Evolutionary conservation across 202 grass and related monocot genomes (phyloP).

Genomic region (Bolboschoenoplectus hybrid): DNA sequence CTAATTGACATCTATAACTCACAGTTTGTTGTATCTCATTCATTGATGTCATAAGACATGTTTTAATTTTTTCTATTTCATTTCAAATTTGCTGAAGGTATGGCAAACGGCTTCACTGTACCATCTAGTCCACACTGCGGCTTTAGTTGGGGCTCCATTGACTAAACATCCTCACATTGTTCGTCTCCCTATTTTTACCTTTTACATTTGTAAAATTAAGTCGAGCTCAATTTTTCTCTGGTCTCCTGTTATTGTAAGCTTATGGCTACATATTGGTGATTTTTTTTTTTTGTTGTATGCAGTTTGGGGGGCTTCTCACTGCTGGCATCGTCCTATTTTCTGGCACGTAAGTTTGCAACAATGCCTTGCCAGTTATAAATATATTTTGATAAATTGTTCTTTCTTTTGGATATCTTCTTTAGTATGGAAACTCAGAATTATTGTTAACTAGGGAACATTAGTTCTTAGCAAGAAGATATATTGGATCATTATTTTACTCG

Average conservation of each 20-base stretch:
- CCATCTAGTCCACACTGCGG: slow-evolving; percentile 89
- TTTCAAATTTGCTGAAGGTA: slow-evolving; percentile 40
- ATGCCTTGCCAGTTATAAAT: background rate
- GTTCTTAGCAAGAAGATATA: background rate
- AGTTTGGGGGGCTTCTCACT: slow-evolving; percentile 93
- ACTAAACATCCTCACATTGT: slow-evolving; percentile 76
- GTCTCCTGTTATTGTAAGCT: background rate
- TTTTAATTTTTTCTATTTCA: background rate
- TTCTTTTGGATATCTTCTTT: background rate
- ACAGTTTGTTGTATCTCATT: background rate
- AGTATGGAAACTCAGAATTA: background rate
- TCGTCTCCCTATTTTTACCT: slow-evolving; percentile 30
- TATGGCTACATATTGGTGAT: background rate
- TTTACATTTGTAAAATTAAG: background rate
- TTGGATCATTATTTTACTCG: background rate
- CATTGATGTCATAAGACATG: background rate
- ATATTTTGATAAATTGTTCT: background rate
- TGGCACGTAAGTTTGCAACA: slow-evolving; percentile 68
- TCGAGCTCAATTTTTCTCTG: background rate
- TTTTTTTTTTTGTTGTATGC: slow-evolving; percentile 40
- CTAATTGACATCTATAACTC: background rate
- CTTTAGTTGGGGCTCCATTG: slow-evolving; percentile 81
- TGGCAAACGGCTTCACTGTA: slow-evolving; percentile 92
- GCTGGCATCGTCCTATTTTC: slow-evolving; percentile 87
- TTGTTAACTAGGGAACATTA: background rate